Conservation (phyloP, 2,329 filamentous ascomycete species). For the Mycosphaerella sp. region DNA sequence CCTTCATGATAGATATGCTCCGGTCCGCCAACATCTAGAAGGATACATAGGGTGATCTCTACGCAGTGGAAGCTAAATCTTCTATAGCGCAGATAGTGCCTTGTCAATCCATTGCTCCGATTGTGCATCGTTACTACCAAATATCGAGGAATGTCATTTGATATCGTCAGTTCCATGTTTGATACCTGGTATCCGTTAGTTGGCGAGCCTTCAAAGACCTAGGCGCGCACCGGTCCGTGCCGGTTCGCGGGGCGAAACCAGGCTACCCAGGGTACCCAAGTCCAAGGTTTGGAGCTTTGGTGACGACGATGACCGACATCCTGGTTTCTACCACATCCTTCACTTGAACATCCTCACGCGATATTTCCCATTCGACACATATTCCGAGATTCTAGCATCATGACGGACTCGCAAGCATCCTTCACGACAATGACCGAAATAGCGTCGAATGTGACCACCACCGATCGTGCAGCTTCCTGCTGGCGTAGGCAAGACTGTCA, state of each 20-base stretch:
- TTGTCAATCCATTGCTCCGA: not conserved
- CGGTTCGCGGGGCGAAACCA: not conserved
- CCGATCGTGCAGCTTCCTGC: constrained; percentile 23
- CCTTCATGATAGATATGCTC: too few species aligned
- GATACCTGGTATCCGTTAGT: too few species aligned
- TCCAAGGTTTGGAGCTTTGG: not conserved
- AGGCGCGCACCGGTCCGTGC: too few species aligned
- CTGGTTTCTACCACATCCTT: not conserved
- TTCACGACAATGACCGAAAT: not conserved
- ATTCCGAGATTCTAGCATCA: not conserved
- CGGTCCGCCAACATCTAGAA: too few species aligned
- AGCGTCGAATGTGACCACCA: not conserved
- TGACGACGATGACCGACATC: constrained; percentile 2
- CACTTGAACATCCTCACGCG: not conserved
- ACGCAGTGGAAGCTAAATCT: not conserved
- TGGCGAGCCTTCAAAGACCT: too few species aligned
- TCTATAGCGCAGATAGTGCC: not conserved
- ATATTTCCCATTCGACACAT: too few species aligned
- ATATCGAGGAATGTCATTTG: too few species aligned
- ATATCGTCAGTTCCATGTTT: too few species aligned
- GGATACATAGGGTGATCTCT: too few species aligned
- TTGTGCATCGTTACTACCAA: too few species aligned
- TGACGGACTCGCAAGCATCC: not conserved
- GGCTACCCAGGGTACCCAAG: not conserved
- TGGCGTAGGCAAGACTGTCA: constrained; percentile 32